Conservation (phyloP, 129 eudicot species). For the Chrysanthemum seticuspe region DNA sequence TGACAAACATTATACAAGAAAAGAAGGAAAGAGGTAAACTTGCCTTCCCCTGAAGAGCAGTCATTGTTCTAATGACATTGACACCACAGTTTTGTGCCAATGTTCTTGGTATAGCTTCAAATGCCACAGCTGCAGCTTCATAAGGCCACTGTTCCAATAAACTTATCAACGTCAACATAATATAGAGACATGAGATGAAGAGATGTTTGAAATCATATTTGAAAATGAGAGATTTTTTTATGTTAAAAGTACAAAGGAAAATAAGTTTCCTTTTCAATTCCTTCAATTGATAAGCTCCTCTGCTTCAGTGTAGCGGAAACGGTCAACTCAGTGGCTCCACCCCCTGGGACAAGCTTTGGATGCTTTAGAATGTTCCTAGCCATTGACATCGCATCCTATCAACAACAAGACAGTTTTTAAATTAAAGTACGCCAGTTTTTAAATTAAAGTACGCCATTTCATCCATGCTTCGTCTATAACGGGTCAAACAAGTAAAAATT, state of each 20-base stretch:
- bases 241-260: neutral
- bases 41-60: too few species aligned
- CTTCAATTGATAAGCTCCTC: constrained; percentile 77
- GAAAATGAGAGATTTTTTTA: too few species aligned
- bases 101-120: too few species aligned
- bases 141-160: too few species aligned
- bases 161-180: too few species aligned
- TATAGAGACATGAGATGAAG: too few species aligned
- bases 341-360: constrained; percentile 97
- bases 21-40: too few species aligned
- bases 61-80: too few species aligned
- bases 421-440: neutral
- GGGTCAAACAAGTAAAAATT: neutral
- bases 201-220: too few species aligned
- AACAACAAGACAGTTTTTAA: neutral
- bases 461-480: neutral
- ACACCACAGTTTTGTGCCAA: too few species aligned
- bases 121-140: too few species aligned
- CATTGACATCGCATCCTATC: constrained; percentile 91
- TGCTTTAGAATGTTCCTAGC: constrained; percentile 87
- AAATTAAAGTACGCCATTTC: neutral
- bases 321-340: constrained; percentile 90
- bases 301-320: constrained; percentile 81
- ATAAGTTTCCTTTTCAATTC: constrained; percentile 60
- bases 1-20: too few species aligned